Percentiles rank a stretch among this genome's conserved stretches.
Evolutionary conservation across 1,284 basidiomycete species (phyloP).

Genomic region (Phenoliferia sp.): DNA sequence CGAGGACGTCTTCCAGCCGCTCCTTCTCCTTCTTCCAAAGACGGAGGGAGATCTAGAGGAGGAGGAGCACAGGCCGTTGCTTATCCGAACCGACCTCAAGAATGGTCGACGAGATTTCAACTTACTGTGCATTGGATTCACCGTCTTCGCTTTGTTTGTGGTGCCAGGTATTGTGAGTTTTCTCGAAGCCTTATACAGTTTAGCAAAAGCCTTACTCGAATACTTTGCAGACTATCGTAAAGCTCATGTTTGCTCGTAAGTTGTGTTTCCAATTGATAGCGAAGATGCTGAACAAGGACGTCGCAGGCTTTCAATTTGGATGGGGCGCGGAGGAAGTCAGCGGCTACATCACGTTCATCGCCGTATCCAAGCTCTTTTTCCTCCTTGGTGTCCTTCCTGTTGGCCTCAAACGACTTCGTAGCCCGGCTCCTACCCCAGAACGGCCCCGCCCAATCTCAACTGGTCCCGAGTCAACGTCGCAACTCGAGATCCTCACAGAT

Average conservation of each 20-base stretch:
- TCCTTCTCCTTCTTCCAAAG: constrained; percentile 16
- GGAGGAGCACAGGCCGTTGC: neutral
- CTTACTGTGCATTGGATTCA: constrained; percentile 16
- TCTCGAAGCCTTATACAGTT: neutral
- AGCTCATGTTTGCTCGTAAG: constrained; percentile 18
- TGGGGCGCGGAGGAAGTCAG: constrained; percentile 24
- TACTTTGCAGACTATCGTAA: constrained; percentile 5
- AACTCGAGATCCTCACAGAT: neutral
- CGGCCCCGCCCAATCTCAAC: neutral
- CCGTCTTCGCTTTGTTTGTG: constrained; percentile 9
- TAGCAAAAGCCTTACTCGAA: neutral
- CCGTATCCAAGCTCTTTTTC: constrained; percentile 15
- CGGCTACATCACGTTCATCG: constrained; percentile 18
- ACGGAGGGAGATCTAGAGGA: neutral
- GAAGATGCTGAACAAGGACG: neutral
- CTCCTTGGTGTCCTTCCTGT: constrained; percentile 25
- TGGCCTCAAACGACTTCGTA: constrained; percentile 3
- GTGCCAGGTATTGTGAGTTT: constrained; percentile 16
- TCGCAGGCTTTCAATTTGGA: constrained; percentile 5
- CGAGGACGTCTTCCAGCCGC: constrained; percentile 5
- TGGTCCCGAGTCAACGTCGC: neutral
- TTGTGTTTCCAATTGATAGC: neutral
- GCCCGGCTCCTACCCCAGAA: neutral
- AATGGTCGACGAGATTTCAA: constrained; percentile 7
- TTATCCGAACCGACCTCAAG: neutral